Percentiles rank a stretch among this genome's conserved stretches.
These are phyloP conservation scores for Fraxinus latifolia DNA, from an alignment of 305 asterid species.

Conservation along the genomic window DNA sequence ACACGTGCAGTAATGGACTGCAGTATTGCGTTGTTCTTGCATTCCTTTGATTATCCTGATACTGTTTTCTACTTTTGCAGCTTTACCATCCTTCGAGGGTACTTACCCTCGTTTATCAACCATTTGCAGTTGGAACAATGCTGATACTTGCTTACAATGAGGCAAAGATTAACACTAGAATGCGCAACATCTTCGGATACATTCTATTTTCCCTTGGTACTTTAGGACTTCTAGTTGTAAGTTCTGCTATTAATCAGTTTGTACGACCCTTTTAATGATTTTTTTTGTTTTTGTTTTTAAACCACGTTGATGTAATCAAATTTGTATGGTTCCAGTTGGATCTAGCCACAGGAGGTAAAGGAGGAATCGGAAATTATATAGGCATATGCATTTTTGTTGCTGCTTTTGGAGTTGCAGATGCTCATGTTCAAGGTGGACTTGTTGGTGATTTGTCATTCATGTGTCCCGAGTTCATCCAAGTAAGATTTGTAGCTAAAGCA, in stretches of 20 bases:
- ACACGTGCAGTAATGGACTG: neutral
- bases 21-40: neutral
- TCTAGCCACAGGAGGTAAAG: constrained; percentile 58
- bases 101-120: constrained; percentile 76
- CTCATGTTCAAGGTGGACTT: constrained; percentile 75
- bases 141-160: constrained; percentile 45
- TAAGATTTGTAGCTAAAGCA: constrained; percentile 11
- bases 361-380: constrained; percentile 59
- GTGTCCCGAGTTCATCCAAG: constrained; percentile 77
- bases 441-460: constrained; percentile 65
- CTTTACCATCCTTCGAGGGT: constrained; percentile 71
- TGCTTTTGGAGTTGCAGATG: constrained; percentile 84
- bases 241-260: constrained; percentile 8
- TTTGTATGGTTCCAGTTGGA: constrained; percentile 31
- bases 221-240: constrained; percentile 62
- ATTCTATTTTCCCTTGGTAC: constrained; percentile 56
- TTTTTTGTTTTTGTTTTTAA: neutral
- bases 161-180: constrained; percentile 63
- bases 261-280: neutral
- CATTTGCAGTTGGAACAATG: constrained; percentile 61
- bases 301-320: neutral
- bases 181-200: constrained; percentile 61
- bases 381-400: constrained; percentile 70
- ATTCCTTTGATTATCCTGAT: neutral
- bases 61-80: constrained; percentile 29